Evolutionary conservation across 2,329 filamentous ascomycete species (phyloP).

Genomic region (Arthrobotrys musiformis): DNA sequence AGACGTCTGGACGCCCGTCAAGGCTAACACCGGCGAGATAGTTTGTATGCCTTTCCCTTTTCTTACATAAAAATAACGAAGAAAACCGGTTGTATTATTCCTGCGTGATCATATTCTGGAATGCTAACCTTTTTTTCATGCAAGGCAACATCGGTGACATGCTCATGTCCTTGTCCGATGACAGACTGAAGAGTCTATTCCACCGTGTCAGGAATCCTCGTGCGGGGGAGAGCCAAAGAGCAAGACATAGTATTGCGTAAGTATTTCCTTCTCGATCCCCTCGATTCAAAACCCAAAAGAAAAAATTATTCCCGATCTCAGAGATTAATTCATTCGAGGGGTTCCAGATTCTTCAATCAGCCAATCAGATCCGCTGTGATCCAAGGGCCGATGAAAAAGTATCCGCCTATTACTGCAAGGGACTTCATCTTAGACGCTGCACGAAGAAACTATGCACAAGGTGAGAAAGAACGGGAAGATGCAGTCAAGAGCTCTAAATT

Average conservation of each 20-base stretch:
- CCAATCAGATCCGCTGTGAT: constrained; percentile 70
- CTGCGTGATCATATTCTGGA: constrained; percentile 9
- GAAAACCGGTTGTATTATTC: neutral
- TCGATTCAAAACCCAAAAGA: too few relatives aligned
- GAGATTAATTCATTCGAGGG: neutral
- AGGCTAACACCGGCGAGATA: constrained; percentile 68
- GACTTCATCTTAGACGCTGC: constrained; percentile 71
- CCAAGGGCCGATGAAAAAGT: constrained; percentile 72
- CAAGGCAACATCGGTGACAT: constrained; percentile 67
- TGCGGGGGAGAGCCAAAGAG: constrained; percentile 68
- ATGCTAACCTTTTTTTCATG: constrained; percentile 42
- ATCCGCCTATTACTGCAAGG: constrained; percentile 70
- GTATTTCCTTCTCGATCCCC: constrained; percentile 30
- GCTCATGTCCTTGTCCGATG: constrained; percentile 75
- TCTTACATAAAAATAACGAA: constrained; percentile 58
- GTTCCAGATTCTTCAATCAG: constrained; percentile 72
- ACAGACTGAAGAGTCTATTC: constrained; percentile 74
- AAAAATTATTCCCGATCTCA: neutral
- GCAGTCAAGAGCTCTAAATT: constrained; percentile 49
- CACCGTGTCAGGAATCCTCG: constrained; percentile 70
- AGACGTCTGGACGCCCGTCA: constrained; percentile 73
- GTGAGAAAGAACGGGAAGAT: constrained; percentile 50
- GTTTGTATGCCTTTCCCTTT: constrained; percentile 69
- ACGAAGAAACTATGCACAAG: constrained; percentile 66
- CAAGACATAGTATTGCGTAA: constrained; percentile 72